Base-by-base conservation (phyloP, 1,139 yeast species). In the Entelexis paramagnoliae region DNA sequence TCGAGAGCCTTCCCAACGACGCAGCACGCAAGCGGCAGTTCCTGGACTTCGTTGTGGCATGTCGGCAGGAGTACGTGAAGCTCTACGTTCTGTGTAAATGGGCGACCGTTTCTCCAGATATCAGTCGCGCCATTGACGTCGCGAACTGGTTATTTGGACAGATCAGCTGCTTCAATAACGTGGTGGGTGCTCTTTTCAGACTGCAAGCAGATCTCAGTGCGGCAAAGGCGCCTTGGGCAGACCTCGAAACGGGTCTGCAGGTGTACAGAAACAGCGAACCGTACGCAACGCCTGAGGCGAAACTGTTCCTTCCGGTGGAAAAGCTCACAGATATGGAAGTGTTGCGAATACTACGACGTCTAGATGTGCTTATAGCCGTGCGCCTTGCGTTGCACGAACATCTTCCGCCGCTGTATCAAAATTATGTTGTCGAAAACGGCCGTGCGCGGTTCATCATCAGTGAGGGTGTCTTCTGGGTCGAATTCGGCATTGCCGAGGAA, bases 181-280 rank as follows among this genome's bases (percentile, higher is more conserved):
- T 83, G 52, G 74, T 73, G 47, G 78, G 74, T 80, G 84, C 72
- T 48, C 75, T 79, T 35, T 75, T 72, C 58, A 75, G 75, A 46
- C 78, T 78, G 50, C 82, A 83, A 58, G 77, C 81, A 39, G 79
- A 82, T 35, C 72, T 88, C 55, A 74, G 80, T 6, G 86, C 89
- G 19, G 97, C 97, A 1, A 86, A 87, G 62, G 69, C 89, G 54
- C 94, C 96, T 8, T 85, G 87, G 65, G 91, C 95, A 0, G 97
- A 91, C 66, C 67, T 91, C 33, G 75, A 80, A 40, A 88, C 96
- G 0, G 87, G 95, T 1, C 71, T 91, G 59, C 95, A 91, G 63
- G 96, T 91, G 1, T 71, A 88, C 48, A 76, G 81, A 39, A 73
- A 78, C 45, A 95, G 95, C 2, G 72, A 84, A 58, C 96, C 97